phyloP scores from a whole-genome alignment of 2,329 filamentous ascomycete species.

The Botrytis fragariae region DNA sequence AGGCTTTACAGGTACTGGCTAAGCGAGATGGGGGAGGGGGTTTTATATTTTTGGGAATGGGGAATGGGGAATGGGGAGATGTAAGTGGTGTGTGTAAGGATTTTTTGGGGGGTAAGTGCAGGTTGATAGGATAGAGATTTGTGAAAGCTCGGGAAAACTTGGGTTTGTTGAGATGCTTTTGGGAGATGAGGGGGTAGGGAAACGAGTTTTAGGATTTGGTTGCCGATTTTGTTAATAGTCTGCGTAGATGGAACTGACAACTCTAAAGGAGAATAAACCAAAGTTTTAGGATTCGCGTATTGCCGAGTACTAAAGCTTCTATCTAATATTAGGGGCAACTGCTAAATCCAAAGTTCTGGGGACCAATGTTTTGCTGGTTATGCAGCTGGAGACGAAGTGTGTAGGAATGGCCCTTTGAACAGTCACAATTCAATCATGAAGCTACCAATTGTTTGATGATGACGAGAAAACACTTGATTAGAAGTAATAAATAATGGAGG shows the following conservation, averaged over 20 bases:
- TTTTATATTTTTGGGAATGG: neutral
- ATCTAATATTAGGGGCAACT: too few species aligned
- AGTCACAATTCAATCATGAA: too few species aligned
- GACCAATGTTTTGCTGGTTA: neutral
- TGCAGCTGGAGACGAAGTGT: neutral
- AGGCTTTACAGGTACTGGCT: neutral
- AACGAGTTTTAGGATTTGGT: neutral
- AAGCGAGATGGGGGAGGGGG: neutral
- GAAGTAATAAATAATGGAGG: accelerated
- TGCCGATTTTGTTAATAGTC: neutral
- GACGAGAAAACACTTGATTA: too few species aligned
- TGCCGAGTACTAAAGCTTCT: too few species aligned
- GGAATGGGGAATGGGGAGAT: too few species aligned
- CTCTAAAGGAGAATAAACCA: too few species aligned
- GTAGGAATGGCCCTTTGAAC: neutral
- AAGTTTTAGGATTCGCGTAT: too few species aligned
- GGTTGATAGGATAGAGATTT: neutral
- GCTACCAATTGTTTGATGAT: too few species aligned
- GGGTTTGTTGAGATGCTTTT: neutral
- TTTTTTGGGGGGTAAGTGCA: neutral
- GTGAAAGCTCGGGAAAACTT: neutral
- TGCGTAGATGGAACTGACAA: too few species aligned
- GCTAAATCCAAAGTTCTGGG: too few species aligned
- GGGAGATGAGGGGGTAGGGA: neutral
- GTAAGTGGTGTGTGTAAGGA: neutral